These are phyloP conservation scores for Urochloa ruziziensis DNA, from an alignment of 176 grass and related monocot genomes.

Conservation along the genomic window DNA sequence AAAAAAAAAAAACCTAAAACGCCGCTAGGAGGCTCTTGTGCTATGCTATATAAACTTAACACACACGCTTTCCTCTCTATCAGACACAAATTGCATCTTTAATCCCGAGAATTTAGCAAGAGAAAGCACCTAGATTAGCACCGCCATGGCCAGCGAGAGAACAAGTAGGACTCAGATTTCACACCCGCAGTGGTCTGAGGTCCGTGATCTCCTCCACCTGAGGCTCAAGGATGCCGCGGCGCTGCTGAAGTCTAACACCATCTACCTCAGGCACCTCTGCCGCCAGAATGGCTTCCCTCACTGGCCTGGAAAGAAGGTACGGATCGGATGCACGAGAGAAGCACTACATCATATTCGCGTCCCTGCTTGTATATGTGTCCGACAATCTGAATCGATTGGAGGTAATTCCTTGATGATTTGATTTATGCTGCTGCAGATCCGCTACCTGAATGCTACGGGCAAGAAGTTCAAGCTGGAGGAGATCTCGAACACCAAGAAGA, in stretches of 20 bases:
- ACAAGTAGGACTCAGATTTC: background rate
- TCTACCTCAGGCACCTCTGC: background rate
- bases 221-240: background rate
- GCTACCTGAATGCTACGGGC: background rate
- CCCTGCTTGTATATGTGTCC: background rate
- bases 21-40: background rate
- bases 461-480: background rate
- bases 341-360: background rate
- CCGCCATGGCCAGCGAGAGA: background rate
- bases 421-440: background rate
- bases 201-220: background rate
- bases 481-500: background rate
- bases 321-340: background rate
- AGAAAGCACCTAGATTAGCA: background rate
- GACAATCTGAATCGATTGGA: background rate
- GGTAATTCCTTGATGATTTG: background rate
- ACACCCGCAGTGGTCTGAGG: background rate
- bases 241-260: background rate
- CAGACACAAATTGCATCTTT: background rate
- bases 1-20: too few relatives aligned
- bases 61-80: background rate
- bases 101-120: background rate
- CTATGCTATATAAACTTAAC: background rate
- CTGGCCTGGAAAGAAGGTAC: slow-evolving; percentile 2
- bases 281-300: background rate